A percentile compares a stretch with the other conserved stretches of the same genome.
These are phyloP conservation scores for Nannochloris sp. DNA, from an alignment of 139 green algal species.

Conservation along the genomic window DNA sequence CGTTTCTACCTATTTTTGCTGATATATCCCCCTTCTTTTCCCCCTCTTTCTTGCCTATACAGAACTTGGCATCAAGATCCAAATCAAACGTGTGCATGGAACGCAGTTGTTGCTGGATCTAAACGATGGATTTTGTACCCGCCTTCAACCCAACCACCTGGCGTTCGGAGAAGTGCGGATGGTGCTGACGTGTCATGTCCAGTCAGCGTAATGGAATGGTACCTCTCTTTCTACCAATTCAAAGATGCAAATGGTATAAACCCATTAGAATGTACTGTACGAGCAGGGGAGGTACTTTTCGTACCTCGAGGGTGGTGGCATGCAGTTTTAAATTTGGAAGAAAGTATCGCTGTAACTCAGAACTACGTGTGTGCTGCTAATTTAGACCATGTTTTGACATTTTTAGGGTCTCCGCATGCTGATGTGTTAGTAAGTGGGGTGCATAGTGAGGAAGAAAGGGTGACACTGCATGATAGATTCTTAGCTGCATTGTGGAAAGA, in stretches of 20 bases:
- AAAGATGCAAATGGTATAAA: constrained; percentile 21
- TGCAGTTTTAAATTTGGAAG: constrained; percentile 75
- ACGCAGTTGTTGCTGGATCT: constrained; percentile 73
- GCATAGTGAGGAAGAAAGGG: constrained; percentile 28
- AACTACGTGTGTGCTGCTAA: constrained; percentile 73
- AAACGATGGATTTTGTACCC: constrained; percentile 96
- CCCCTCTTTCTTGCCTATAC: too few species aligned
- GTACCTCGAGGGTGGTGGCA: constrained; percentile 86
- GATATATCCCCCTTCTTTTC: background rate
- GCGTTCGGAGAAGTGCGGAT: constrained; percentile 57
- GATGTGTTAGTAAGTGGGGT: constrained; percentile 65
- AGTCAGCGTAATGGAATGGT: constrained; percentile 91
- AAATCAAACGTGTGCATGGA: constrained; percentile 92
- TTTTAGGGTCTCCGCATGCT: constrained; percentile 38
- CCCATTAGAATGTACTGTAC: constrained; percentile 38
- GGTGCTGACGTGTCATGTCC: constrained; percentile 82
- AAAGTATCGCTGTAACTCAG: constrained; percentile 71
- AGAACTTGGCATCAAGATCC: constrained; percentile 58
- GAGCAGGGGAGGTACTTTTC: constrained; percentile 76
- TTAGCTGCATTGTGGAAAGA: constrained; percentile 14
- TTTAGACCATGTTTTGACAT: constrained; percentile 58
- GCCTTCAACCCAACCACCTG: constrained; percentile 61
- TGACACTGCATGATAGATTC: constrained; percentile 54
- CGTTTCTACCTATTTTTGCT: background rate
- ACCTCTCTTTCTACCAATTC: constrained; percentile 71